Evolutionary conservation across 345 rosid genomes (phyloP).

Genomic region (Sonneratia alba): DNA sequence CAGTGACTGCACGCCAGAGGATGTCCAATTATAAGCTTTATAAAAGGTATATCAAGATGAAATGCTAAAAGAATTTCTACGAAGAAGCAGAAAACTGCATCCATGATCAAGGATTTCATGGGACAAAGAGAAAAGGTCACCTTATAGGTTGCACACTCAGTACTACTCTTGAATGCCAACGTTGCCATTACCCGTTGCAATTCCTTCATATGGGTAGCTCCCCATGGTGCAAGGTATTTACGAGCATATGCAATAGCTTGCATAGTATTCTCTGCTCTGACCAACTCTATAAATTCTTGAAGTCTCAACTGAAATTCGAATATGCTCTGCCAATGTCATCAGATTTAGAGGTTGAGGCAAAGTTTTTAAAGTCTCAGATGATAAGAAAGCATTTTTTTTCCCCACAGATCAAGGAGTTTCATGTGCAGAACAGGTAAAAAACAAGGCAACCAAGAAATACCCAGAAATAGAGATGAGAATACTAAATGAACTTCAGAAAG

Average conservation of each 20-base stretch:
- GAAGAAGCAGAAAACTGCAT: neutral
- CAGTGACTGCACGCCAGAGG: too few species aligned
- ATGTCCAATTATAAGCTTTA: neutral
- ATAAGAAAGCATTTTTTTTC: too few species aligned
- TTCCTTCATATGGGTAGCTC: conserved; percentile 75
- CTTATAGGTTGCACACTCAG: conserved; percentile 77
- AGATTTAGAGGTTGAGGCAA: neutral
- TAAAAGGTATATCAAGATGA: too few species aligned
- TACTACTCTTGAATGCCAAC: conserved; percentile 75
- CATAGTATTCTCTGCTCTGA: conserved; percentile 60
- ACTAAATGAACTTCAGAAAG: too few species aligned
- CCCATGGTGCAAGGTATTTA: conserved; percentile 86
- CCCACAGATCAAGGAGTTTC: too few species aligned
- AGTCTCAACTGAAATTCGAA: conserved; percentile 92
- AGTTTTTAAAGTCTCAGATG: neutral
- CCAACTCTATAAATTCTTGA: conserved; percentile 90
- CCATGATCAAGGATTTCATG: neutral
- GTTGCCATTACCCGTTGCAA: conserved; percentile 71
- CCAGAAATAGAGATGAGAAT: neutral
- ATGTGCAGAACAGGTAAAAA: neutral
- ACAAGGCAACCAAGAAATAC: neutral
- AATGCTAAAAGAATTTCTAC: neutral
- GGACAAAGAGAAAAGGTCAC: conserved; percentile 18
- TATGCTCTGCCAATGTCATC: conserved; percentile 53
- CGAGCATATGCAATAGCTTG: conserved; percentile 74